phyloP scores from a whole-genome alignment of 2,329 filamentous ascomycete genomes.

The Fusarium torulosum region DNA sequence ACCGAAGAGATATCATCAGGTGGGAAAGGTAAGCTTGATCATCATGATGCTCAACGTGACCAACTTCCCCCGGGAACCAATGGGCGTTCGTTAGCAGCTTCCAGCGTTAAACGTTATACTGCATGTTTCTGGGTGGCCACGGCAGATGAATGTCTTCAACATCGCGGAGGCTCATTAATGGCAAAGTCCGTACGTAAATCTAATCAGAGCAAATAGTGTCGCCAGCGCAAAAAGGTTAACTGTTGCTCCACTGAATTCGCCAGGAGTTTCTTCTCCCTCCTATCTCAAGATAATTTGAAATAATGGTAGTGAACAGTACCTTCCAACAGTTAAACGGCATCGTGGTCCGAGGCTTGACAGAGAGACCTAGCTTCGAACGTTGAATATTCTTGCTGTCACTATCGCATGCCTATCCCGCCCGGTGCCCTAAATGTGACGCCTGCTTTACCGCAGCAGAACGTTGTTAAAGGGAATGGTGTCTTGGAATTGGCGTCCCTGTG shows the following conservation, averaged over 20 bases:
- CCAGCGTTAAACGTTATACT: not conserved
- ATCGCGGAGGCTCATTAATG: not conserved
- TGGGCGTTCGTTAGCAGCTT: not conserved
- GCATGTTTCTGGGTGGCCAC: conserved; percentile 21
- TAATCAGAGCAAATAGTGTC: not conserved
- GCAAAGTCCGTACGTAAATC: not conserved
- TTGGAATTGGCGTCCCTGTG: conserved; percentile 20
- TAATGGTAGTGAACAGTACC: no score
- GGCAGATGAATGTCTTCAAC: conserved; percentile 7
- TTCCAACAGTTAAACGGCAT: not conserved
- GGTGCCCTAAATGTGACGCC: conserved; percentile 20
- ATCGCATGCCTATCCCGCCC: conserved; percentile 6
- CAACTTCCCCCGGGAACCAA: not conserved
- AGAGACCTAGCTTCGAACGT: conserved; percentile 19
- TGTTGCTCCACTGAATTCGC: not conserved
- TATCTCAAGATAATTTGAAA: not conserved
- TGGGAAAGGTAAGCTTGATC: conserved; percentile 1
- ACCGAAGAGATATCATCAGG: conserved; percentile 1
- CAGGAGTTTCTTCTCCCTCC: not conserved
- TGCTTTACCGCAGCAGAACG: not conserved
- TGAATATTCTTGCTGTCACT: conserved; percentile 26
- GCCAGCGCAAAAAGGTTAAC: no score
- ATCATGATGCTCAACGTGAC: not conserved
- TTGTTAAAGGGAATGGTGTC: not conserved
- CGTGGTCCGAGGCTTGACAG: conserved; percentile 4